Evolutionary conservation across 441 rosid species (phyloP).

Genomic region (Caryocar brasiliense): DNA sequence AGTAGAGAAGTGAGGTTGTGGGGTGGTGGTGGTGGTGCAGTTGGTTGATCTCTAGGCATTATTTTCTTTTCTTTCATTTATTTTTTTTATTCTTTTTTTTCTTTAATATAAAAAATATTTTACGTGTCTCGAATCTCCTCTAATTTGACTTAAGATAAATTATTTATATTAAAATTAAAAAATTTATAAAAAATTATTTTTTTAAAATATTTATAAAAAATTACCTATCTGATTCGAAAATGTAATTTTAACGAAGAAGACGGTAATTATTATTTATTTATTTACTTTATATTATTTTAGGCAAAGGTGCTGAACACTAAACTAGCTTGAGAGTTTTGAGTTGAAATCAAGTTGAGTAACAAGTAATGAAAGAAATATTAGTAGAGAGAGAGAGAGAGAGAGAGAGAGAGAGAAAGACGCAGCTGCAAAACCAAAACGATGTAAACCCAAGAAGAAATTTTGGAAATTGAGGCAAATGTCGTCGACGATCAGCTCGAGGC

Average conservation of each 20-base stretch:
- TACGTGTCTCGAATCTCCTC: too few species aligned
- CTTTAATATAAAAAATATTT: too few species aligned
- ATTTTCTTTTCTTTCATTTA: constrained; percentile 18
- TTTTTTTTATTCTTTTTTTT: neutral
- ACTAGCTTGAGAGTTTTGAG: constrained; percentile 17
- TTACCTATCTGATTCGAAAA: too few species aligned
- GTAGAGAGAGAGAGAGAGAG: constrained; percentile 15
- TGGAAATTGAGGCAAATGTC: constrained; percentile 85
- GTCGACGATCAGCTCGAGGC: constrained; percentile 59
- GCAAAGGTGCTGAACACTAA: constrained; percentile 10
- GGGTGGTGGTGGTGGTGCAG: constrained; percentile 39
- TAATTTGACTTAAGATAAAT: too few species aligned
- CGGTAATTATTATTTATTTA: neutral
- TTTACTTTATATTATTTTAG: neutral
- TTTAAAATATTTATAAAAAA: too few species aligned
- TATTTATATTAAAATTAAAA: too few species aligned
- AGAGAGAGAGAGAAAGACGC: constrained; percentile 33
- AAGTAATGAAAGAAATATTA: constrained; percentile 47
- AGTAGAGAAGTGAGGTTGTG: constrained; percentile 19
- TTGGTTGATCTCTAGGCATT: constrained; percentile 64
- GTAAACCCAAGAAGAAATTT: constrained; percentile 68
- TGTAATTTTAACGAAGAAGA: too few species aligned
- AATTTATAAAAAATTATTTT: too few species aligned
- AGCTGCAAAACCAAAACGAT: constrained; percentile 45
- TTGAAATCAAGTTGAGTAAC: constrained; percentile 59